phyloP scores from a whole-genome alignment of 1,284 basidiomycete species.

The Termitomyces sp. region DNA sequence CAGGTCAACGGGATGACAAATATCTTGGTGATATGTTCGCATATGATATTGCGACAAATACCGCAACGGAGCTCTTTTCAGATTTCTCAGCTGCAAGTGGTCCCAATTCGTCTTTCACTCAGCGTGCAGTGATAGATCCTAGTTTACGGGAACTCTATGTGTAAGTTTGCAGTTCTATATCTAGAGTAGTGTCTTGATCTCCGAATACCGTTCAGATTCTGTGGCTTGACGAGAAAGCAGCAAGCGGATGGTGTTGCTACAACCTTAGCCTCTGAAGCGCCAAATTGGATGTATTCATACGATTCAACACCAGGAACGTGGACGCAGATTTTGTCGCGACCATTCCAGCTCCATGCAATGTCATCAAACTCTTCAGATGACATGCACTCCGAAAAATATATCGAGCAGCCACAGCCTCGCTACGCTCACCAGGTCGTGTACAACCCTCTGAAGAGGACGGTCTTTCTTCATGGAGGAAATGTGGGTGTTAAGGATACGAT shows the following conservation, averaged over 20 bases:
- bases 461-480: conserved; percentile 73
- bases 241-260: conserved; percentile 33
- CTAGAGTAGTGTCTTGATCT: not conserved
- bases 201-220: conserved; percentile 39
- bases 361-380: not conserved
- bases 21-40: conserved; percentile 72
- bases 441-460: conserved; percentile 45
- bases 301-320: conserved; percentile 53
- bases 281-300: conserved; percentile 65
- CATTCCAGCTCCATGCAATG: conserved; percentile 6
- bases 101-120: conserved; percentile 65
- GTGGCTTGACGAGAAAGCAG: conserved; percentile 47
- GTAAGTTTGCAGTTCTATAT: conserved; percentile 35
- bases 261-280: conserved; percentile 41
- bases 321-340: conserved; percentile 47
- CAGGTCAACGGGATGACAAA: conserved; percentile 60
- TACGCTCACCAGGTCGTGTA: conserved; percentile 78
- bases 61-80: conserved; percentile 55
- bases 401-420: conserved; percentile 46
- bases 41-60: conserved; percentile 56
- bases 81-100: conserved; percentile 56
- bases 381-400: conserved; percentile 6
- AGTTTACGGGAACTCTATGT: conserved; percentile 64
- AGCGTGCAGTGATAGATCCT: conserved; percentile 63
- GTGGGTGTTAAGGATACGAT: conserved; percentile 32